A percentile compares a stretch with the other conserved stretches of the same genome.
These are phyloP conservation scores for Raffaelea albimanens DNA, from an alignment of 2,329 filamentous ascomycete genomes.

Conservation along the genomic window DNA sequence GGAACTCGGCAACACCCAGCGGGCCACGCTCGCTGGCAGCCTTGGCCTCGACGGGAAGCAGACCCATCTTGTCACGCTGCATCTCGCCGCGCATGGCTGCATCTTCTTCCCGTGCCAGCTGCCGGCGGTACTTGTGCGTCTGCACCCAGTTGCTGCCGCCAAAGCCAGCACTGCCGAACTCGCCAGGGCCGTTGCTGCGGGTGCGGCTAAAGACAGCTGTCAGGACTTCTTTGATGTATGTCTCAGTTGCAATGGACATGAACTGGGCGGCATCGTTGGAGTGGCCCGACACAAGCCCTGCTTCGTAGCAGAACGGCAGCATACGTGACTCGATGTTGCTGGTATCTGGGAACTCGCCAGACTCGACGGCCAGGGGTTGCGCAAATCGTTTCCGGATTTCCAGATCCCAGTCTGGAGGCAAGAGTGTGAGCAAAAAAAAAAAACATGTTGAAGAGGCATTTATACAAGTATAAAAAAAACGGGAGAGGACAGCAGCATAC, in stretches of 20 bases:
- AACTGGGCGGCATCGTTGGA: slow-evolving; percentile 51
- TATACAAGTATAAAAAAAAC: neutral
- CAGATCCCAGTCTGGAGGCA: slow-evolving; percentile 47
- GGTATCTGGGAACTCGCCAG: slow-evolving; percentile 60
- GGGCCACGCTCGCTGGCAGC: slow-evolving; percentile 62
- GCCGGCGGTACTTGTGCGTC: slow-evolving; percentile 67
- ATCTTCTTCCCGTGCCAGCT: slow-evolving; percentile 68
- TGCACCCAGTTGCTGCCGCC: slow-evolving; percentile 65
- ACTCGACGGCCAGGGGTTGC: slow-evolving; percentile 56
- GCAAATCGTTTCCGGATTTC: slow-evolving; percentile 59
- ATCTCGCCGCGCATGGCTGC: slow-evolving; percentile 65
- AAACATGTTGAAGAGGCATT: neutral
- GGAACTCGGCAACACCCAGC: slow-evolving; percentile 68
- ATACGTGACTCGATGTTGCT: slow-evolving; percentile 54
- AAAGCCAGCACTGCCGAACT: slow-evolving; percentile 51
- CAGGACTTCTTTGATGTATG: slow-evolving; percentile 57
- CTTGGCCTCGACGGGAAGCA: slow-evolving; percentile 74
- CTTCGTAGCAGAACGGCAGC: slow-evolving; percentile 60
- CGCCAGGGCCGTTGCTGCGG: slow-evolving; percentile 54
- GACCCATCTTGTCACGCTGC: slow-evolving; percentile 61
- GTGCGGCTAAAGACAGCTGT: slow-evolving; percentile 55
- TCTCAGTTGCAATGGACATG: slow-evolving; percentile 56
- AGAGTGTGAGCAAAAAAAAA: neutral
- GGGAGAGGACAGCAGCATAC: slow-evolving; percentile 36
- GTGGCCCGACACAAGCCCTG: slow-evolving; percentile 51